Conservation (phyloP, 2,329 filamentous ascomycete species). For the Cladosporium sp. region DNA sequence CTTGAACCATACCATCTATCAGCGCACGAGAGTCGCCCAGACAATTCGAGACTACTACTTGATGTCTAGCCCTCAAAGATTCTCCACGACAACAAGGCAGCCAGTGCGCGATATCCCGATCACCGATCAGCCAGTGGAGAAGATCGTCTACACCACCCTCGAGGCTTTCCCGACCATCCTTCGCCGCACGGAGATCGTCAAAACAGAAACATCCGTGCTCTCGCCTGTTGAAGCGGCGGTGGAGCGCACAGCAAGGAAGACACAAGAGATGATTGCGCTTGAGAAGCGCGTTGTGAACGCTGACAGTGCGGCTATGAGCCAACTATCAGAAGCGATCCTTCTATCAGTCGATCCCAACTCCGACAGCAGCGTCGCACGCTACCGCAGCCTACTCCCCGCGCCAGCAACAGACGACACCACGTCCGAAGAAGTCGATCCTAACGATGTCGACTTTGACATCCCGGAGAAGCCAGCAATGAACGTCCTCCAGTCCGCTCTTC, state of each 20-base stretch:
- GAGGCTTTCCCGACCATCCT: constrained; percentile 91
- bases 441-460: constrained; percentile 7
- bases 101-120: constrained; percentile 63
- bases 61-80: constrained; percentile 72
- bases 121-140: constrained; percentile 76
- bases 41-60: constrained; percentile 85
- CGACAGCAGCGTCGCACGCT: constrained; percentile 75
- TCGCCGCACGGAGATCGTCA: constrained; percentile 79
- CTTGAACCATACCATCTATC: constrained; percentile 78
- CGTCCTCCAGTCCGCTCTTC: constrained; percentile 73
- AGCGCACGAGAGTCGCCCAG: constrained; percentile 79
- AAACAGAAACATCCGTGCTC: constrained; percentile 65
- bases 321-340: constrained; percentile 73
- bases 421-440: constrained; percentile 38
- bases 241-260: constrained; percentile 87
- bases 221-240: constrained; percentile 82
- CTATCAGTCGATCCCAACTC: constrained; percentile 73
- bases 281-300: constrained; percentile 64
- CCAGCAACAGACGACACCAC: constrained; percentile 42
- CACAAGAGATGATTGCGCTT: constrained; percentile 74
- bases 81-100: constrained; percentile 73
- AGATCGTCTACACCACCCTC: constrained; percentile 77
- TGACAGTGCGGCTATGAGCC: constrained; percentile 67
- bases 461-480: constrained; percentile 48
- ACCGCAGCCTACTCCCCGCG: constrained; percentile 70